Percentiles rank a stretch among this genome's conserved stretches.
These are phyloP conservation scores for Penicillium alfredii DNA, from an alignment of 495 filamentous ascomycete species.

Conservation along the genomic window DNA sequence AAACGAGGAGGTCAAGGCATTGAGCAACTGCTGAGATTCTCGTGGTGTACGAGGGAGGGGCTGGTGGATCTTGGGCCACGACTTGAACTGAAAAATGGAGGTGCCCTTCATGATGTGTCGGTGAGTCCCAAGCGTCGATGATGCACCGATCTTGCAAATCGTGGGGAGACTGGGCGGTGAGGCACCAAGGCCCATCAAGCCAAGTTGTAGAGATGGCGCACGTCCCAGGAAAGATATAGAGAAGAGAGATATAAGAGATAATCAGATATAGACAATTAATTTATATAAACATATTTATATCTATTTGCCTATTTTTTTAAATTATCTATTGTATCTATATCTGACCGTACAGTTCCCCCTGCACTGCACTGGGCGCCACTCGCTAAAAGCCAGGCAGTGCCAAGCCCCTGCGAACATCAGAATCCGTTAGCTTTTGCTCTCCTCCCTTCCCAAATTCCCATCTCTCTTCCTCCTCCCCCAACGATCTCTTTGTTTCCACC, in stretches of 20 bases:
- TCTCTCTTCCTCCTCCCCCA: conserved; percentile 23
- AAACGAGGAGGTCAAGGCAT: conserved; percentile 70
- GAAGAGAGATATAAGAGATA: not conserved
- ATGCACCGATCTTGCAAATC: conserved; percentile 1
- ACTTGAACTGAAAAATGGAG: conserved; percentile 35
- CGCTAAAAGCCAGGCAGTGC: conserved; percentile 31
- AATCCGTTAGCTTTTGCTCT: conserved; percentile 23
- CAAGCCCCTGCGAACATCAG: conserved; percentile 29
- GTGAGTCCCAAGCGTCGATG: conserved; percentile 10
- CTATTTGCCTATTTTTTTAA: no score
- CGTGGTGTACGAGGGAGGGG: conserved; percentile 59
- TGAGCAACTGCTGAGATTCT: conserved; percentile 63
- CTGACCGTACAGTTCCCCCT: no score
- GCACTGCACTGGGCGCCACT: conserved; percentile 32
- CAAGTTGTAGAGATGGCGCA: no score
- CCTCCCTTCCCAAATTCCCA: conserved; percentile 21
- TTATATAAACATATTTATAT: no score
- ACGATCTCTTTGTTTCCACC: conserved; percentile 24
- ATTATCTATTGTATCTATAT: no score
- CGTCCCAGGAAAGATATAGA: not conserved
- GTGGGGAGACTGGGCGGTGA: conserved; percentile 11
- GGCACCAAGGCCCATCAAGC: no score
- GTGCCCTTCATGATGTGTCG: conserved; percentile 40
- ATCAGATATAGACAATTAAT: no score
- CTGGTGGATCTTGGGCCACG: conserved; percentile 60